Evolutionary conservation across 805 yeast genomes (phyloP).

Genomic region (Cyberlindnera saturnus): DNA sequence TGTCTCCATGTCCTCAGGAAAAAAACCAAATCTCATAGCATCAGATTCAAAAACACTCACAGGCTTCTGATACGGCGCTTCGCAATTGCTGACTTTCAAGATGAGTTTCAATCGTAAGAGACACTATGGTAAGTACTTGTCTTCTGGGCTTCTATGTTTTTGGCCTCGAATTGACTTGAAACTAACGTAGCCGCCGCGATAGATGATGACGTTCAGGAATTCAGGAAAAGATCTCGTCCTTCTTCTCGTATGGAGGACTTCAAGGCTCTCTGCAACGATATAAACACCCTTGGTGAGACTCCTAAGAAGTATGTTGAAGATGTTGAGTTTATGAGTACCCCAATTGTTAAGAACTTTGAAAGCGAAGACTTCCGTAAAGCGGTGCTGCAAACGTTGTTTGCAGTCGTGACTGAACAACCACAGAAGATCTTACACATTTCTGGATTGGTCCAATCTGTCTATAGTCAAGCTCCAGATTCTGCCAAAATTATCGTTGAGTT

Average conservation of each 20-base stretch:
- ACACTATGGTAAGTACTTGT: slow-evolving; percentile 19
- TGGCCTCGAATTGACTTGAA: neutral
- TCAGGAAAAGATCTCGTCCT: slow-evolving; percentile 23
- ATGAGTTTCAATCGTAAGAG: slow-evolving; percentile 25
- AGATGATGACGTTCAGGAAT: slow-evolving; percentile 22
- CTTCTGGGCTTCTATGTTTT: neutral
- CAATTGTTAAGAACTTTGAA: slow-evolving; percentile 60
- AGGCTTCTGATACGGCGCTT: too few relatives aligned
- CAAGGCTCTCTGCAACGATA: slow-evolving; percentile 41
- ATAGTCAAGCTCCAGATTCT: slow-evolving; percentile 54
- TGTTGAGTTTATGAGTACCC: slow-evolving; percentile 60
- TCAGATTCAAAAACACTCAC: too few relatives aligned
- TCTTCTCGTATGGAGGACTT: slow-evolving; percentile 43
- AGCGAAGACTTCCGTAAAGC: slow-evolving; percentile 55
- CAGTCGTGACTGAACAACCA: slow-evolving; percentile 82
- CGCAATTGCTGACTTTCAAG: neutral
- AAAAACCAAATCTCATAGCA: too few relatives aligned
- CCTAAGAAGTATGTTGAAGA: slow-evolving; percentile 44
- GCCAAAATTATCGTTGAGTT: slow-evolving; percentile 67
- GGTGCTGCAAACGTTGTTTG: slow-evolving; percentile 56
- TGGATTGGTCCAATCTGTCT: slow-evolving; percentile 58
- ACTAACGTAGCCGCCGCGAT: slow-evolving; percentile 5
- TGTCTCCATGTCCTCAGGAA: too few relatives aligned
- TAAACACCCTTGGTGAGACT: slow-evolving; percentile 57
- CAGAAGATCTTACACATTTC: slow-evolving; percentile 76